Evolutionary conservation across 495 filamentous ascomycete species (phyloP).

Genomic region (Aspergillus bridgeri): DNA sequence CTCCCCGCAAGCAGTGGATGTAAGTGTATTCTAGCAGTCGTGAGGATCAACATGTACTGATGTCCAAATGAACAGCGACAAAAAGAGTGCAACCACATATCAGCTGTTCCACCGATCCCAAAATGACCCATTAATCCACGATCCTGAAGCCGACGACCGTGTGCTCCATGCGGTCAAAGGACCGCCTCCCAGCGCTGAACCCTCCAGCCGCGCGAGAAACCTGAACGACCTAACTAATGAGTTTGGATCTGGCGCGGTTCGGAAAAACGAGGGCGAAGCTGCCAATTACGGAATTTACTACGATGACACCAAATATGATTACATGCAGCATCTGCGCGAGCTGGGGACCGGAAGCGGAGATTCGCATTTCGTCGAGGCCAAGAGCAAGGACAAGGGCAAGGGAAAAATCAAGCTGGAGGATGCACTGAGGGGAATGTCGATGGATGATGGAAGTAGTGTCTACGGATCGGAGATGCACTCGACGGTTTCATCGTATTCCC

Average conservation of each 20-base stretch:
- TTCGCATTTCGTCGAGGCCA: conserved; percentile 75
- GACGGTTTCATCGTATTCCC: conserved; percentile 61
- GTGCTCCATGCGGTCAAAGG: conserved; percentile 58
- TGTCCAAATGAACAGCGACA: conserved; percentile 61
- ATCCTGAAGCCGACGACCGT: conserved; percentile 75
- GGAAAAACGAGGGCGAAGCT: conserved; percentile 92
- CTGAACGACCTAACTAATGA: conserved; percentile 74
- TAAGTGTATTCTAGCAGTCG: conserved; percentile 43
- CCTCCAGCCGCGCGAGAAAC: conserved; percentile 39
- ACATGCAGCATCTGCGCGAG: conserved; percentile 99
- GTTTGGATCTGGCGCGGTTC: conserved; percentile 63
- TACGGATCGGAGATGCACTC: conserved; percentile 40
- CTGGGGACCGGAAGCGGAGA: conserved; percentile 58
- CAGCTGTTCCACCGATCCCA: conserved; percentile 92
- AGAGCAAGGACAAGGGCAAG: conserved; percentile 63
- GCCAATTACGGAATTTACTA: conserved; percentile 89
- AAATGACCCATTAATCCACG: conserved; percentile 93
- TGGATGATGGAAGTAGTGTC: conserved; percentile 44
- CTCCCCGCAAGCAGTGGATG: conserved; percentile 82
- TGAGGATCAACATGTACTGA: not conserved
- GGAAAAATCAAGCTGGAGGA: conserved; percentile 70
- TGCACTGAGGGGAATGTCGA: conserved; percentile 63
- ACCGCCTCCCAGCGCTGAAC: conserved; percentile 30
- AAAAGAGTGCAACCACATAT: conserved; percentile 89
- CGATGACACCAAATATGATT: conserved; percentile 90